Base-by-base conservation (phyloP, 139 green algal species). In the Penium margaritaceum region DNA sequence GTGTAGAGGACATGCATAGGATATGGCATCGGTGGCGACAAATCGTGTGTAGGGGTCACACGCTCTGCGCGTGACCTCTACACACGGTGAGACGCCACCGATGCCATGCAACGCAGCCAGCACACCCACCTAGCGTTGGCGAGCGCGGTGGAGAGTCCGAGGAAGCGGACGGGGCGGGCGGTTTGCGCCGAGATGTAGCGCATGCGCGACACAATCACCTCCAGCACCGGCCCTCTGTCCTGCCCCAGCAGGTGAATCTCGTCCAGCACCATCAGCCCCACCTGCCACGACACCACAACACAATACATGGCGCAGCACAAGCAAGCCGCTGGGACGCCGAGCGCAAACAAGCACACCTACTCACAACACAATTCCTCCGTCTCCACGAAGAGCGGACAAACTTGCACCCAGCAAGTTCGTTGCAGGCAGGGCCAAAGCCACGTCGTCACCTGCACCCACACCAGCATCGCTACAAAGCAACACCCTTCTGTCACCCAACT, bases 241-340 rank as follows among this genome's bases (percentile, higher is more conserved):
- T 84, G 88, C 0, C 91, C 94, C 60, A 98, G 84, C 65, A 98
- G 85, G 76, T 98, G 93, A 79, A 98, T 96, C 88, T 97, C 93
- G 55, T 98, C 93, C 47, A 98, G 92, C n/a, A 98, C 76, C 37
- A 98, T 67, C 78, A 98, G 83, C 5, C 85, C 81, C 27, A 96
- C 90, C 70, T 78, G 60, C 62, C n/a, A n/a, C n/a, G n/a, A n/a
- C n/a, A n/a, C n/a, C n/a, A n/a, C n/a, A n/a, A n/a, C 68, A 63
- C n/a, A n/a, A n/a, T n/a, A n/a, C 44, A 55, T 55, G 44, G 5
- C 19, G 24, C 24, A 24, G 44, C 44, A 55, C 44, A 55, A 9
- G 44, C 19, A 6, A 6, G 41, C 41, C 41, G 7, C n/a, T 55
- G 44, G 24, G 44, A 55, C n/a, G n/a, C n/a, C n/a, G n/a, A n/a